phyloP scores from a whole-genome alignment of 345 rosid genomes.

The Pistacia atlantica region DNA sequence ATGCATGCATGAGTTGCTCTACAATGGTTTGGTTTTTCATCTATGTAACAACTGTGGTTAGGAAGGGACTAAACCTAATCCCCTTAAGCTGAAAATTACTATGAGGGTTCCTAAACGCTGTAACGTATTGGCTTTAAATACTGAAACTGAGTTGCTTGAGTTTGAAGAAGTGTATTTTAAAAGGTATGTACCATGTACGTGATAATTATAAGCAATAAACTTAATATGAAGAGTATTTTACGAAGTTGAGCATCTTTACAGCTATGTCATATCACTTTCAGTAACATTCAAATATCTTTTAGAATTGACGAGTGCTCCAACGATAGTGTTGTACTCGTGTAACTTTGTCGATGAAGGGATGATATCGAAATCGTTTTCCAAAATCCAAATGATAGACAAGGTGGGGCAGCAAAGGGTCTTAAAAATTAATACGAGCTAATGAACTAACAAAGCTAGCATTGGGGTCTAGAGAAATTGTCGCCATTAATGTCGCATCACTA shows the following conservation, averaged over 20 bases:
- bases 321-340: neutral
- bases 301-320: neutral
- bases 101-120: neutral
- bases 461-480: neutral
- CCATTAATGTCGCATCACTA: neutral
- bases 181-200: neutral
- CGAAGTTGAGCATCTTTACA: neutral
- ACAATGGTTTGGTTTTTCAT: too few species aligned
- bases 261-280: neutral
- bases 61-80: neutral
- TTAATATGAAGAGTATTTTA: neutral
- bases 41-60: neutral
- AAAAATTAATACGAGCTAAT: neutral
- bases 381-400: neutral
- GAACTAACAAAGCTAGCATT: neutral
- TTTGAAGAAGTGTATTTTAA: neutral
- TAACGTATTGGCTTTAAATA: neutral
- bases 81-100: neutral
- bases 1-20: too few species aligned
- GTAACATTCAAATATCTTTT: too few species aligned
- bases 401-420: neutral
- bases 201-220: too few species aligned
- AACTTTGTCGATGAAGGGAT: constrained; percentile 3
- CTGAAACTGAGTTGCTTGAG: neutral
- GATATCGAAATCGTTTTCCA: constrained; percentile 3